Conservation (phyloP, 441 rosid species). For the Jatropha podagrica region DNA sequence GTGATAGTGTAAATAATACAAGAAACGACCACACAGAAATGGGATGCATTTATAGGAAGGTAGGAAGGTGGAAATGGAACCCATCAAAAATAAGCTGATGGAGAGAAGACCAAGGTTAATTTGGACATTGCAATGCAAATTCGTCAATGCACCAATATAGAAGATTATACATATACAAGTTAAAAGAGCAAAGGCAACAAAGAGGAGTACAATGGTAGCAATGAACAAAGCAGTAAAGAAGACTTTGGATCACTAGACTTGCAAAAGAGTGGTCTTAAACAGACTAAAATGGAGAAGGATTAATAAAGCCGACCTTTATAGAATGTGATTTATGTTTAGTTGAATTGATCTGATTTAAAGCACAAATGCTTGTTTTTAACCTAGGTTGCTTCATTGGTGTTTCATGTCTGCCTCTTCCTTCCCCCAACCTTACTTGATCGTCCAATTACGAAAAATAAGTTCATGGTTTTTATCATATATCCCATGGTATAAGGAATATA, state of each 20-base stretch:
- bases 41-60: background rate
- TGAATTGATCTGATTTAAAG: background rate
- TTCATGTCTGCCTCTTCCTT: background rate
- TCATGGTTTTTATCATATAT: background rate
- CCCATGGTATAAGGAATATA: background rate
- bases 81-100: background rate
- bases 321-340: background rate
- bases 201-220: background rate
- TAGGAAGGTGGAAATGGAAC: background rate
- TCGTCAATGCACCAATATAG: background rate
- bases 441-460: background rate
- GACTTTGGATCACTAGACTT: background rate
- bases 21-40: background rate
- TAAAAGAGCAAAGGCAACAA: background rate
- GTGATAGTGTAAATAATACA: background rate
- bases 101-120: background rate
- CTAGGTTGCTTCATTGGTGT: background rate
- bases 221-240: background rate
- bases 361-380: background rate
- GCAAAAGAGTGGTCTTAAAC: background rate
- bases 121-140: background rate
- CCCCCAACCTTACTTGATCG: background rate
- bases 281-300: background rate
- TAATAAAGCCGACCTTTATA: background rate
- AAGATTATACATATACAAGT: background rate